Conservation (phyloP, 2,329 filamentous ascomycete species). For the Talaromyces piceae region DNA sequence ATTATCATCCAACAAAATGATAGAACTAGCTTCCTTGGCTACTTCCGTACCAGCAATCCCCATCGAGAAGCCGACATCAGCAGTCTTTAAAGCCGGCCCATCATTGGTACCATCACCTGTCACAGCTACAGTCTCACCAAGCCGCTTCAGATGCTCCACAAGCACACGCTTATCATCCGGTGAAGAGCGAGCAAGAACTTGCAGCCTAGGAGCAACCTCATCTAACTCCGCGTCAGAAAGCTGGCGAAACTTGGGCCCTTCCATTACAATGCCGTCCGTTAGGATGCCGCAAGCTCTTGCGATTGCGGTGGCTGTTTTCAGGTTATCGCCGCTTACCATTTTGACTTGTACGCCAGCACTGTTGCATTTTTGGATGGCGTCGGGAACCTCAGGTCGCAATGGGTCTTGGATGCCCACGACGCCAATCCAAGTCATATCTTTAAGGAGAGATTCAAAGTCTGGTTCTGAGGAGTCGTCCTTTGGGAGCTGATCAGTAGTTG, state of each 20-base stretch:
- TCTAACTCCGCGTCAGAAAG: conserved; percentile 55
- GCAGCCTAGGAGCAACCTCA: conserved; percentile 49
- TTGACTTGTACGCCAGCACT: conserved; percentile 34
- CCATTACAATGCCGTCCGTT: conserved; percentile 52
- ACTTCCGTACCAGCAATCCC: conserved; percentile 41
- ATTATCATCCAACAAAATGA: conserved; percentile 27
- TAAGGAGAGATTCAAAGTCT: conserved; percentile 57
- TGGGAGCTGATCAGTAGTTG: conserved; percentile 38
- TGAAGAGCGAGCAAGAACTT: conserved; percentile 58
- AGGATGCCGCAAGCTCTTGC: conserved; percentile 36
- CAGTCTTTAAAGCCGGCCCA: conserved; percentile 26
- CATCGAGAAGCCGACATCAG: conserved; percentile 28
- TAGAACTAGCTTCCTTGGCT: conserved; percentile 34
- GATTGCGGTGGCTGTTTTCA: conserved; percentile 34
- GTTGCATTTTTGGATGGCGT: conserved; percentile 29
- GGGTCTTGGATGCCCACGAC: conserved; percentile 44
- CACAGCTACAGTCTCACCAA: conserved; percentile 51
- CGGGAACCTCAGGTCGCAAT: conserved; percentile 28
- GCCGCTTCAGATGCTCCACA: conserved; percentile 53
- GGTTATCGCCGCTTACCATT: conserved; percentile 39
- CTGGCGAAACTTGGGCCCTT: conserved; percentile 60
- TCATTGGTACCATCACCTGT: conserved; percentile 33
- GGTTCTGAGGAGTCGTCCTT: conserved; percentile 54
- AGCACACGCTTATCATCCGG: conserved; percentile 61
- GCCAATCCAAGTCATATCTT: conserved; percentile 51